phyloP scores from a whole-genome alignment of 2,329 filamentous ascomycete species.

The Penicillium sp. region DNA sequence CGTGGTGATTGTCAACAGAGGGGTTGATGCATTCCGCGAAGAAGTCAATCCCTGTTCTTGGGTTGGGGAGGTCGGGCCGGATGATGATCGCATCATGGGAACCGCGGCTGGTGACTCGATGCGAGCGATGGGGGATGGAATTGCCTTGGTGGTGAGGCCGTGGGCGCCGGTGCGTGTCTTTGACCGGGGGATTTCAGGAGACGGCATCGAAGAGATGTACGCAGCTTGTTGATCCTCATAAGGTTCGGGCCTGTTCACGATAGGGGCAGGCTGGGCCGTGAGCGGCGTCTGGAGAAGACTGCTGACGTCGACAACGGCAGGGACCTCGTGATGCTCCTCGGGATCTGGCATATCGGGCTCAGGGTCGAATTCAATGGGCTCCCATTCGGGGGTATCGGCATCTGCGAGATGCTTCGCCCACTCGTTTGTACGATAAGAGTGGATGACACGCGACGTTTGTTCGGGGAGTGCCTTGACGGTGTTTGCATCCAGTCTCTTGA shows the following conservation, averaged over 20 bases:
- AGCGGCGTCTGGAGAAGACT: slow-evolving; percentile 67
- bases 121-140: slow-evolving; percentile 4
- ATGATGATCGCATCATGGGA: slow-evolving; percentile 1
- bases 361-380: slow-evolving; percentile 41
- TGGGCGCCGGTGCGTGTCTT: slow-evolving; percentile 12
- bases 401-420: slow-evolving; percentile 88
- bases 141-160: slow-evolving; percentile 1
- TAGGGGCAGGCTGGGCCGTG: slow-evolving; percentile 50
- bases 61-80: not conserved
- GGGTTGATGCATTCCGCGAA: slow-evolving; percentile 21
- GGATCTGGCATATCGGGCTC: slow-evolving; percentile 33
- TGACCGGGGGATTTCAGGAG: slow-evolving; percentile 5
- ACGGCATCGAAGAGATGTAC: slow-evolving; percentile 8
- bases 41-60: not conserved
- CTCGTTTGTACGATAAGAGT: slow-evolving; percentile 88
- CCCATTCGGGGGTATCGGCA: slow-evolving; percentile 69
- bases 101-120: slow-evolving; percentile 18
- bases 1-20: slow-evolving; percentile 22
- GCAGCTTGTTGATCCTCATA: slow-evolving; percentile 17
- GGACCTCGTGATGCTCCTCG: slow-evolving; percentile 48
- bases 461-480: slow-evolving; percentile 63
- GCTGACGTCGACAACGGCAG: slow-evolving; percentile 64
- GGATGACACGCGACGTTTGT: slow-evolving; percentile 73
- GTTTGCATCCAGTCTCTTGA: slow-evolving; percentile 31
- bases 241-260: slow-evolving; percentile 23